Percentiles rank a stretch among this genome's conserved stretches.
Evolutionary conservation across 768 basidiomycete species (phyloP).

Genomic region (Sarcodon aspratus): DNA sequence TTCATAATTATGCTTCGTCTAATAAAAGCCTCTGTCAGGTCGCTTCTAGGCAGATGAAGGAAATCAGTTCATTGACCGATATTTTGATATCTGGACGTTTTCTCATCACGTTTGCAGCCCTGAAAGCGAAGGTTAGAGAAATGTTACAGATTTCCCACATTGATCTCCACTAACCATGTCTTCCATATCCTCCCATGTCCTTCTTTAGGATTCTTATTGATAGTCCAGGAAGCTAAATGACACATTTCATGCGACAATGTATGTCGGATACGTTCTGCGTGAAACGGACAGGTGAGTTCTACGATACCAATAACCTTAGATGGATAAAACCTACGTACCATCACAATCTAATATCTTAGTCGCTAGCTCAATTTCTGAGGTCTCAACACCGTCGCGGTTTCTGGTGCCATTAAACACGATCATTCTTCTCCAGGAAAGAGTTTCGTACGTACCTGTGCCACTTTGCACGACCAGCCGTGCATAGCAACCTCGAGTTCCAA

Average conservation of each 20-base stretch:
- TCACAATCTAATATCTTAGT: constrained; percentile 71
- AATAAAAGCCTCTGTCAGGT: background rate
- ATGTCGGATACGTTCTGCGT: constrained; percentile 63
- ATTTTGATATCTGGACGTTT: constrained; percentile 60
- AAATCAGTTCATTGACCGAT: constrained; percentile 31
- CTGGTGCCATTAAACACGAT: constrained; percentile 16
- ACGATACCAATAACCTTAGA: background rate
- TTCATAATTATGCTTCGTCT: constrained; percentile 70
- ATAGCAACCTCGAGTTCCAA: constrained; percentile 57
- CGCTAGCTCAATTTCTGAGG: constrained; percentile 65
- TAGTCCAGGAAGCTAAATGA: constrained; percentile 80
- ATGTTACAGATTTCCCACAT: background rate
- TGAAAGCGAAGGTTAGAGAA: constrained; percentile 12
- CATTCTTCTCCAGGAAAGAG: background rate
- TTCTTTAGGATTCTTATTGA: constrained; percentile 58
- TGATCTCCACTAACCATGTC: constrained; percentile 39
- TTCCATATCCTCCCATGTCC: constrained; percentile 68
- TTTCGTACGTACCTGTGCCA: constrained; percentile 38
- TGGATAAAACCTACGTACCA: constrained; percentile 29
- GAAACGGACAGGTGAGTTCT: background rate
- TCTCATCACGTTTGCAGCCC: constrained; percentile 66
- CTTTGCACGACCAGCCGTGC: constrained; percentile 61
- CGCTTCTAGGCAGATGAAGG: background rate
- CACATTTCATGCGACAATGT: constrained; percentile 91
- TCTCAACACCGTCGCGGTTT: constrained; percentile 45